Evolutionary conservation across 495 filamentous ascomycete species (phyloP).

Genomic region (Talaromyces adpressus): DNA sequence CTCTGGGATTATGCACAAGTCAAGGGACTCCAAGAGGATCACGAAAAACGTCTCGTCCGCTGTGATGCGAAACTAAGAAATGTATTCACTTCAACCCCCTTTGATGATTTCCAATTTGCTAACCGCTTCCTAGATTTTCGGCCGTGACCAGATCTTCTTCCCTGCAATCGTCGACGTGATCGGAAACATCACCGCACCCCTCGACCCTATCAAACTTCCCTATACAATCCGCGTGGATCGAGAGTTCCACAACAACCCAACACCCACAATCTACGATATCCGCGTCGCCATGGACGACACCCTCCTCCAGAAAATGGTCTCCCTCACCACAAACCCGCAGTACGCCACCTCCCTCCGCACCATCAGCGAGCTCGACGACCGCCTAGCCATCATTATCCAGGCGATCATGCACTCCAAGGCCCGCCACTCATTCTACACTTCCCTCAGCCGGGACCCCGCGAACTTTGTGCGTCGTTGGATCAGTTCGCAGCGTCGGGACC

Average conservation of each 20-base stretch:
- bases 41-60: conserved; percentile 83
- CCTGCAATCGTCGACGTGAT: conserved; percentile 77
- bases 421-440: conserved; percentile 75
- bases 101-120: background rate
- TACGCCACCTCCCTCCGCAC: conserved; percentile 56
- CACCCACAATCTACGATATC: conserved; percentile 81
- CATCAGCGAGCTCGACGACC: conserved; percentile 69
- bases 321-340: conserved; percentile 48
- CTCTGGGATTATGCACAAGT: conserved; percentile 93
- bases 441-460: conserved; percentile 71
- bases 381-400: conserved; percentile 72
- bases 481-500: conserved; percentile 77
- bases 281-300: conserved; percentile 81
- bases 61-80: conserved; percentile 76
- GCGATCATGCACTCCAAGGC: conserved; percentile 71
- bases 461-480: conserved; percentile 78
- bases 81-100: conserved; percentile 34
- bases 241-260: conserved; percentile 57
- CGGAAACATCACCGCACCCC: conserved; percentile 62
- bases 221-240: conserved; percentile 95
- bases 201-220: conserved; percentile 74
- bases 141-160: conserved; percentile 73
- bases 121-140: conserved; percentile 55
- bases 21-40: conserved; percentile 82
- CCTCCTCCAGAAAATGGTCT: conserved; percentile 56